Conservation (phyloP, 371 early-diverging fungal genomes). For the Gilbertella persicaria region DNA sequence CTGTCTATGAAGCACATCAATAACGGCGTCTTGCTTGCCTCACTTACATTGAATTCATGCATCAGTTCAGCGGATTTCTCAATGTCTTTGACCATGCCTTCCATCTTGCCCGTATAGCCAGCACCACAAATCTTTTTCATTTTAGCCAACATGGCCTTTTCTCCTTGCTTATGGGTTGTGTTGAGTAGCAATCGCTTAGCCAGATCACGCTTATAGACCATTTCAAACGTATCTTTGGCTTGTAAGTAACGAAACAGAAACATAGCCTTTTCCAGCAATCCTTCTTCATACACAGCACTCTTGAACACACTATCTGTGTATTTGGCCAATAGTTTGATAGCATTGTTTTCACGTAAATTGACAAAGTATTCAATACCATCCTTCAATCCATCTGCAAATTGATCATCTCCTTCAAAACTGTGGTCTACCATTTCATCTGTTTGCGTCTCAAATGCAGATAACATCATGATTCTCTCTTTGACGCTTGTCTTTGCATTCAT, state of each 20-base stretch:
- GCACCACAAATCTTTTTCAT: constrained; percentile 88
- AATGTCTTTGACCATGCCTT: constrained; percentile 96
- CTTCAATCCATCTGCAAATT: constrained; percentile 69
- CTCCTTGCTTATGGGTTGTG: constrained; percentile 74
- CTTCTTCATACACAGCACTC: constrained; percentile 36
- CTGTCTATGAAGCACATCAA: not conserved
- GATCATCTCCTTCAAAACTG: constrained; percentile 68
- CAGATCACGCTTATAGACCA: constrained; percentile 88
- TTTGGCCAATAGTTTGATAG: constrained; percentile 74
- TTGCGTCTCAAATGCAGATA: constrained; percentile 66
- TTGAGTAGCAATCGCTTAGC: constrained; percentile 86
- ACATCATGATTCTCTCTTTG: constrained; percentile 20
- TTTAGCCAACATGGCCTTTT: constrained; percentile 83
- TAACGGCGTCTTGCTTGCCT: not conserved
- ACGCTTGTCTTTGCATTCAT: constrained; percentile 22
- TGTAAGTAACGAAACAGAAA: constrained; percentile 30
- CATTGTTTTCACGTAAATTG: constrained; percentile 80
- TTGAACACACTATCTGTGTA: constrained; percentile 34
- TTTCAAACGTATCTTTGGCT: constrained; percentile 92
- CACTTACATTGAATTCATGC: constrained; percentile 59
- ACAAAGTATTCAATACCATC: constrained; percentile 86
- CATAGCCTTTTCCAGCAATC: constrained; percentile 33
- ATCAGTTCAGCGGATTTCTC: constrained; percentile 74
- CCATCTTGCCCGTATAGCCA: constrained; percentile 86
- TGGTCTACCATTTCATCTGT: constrained; percentile 66